Base-by-base conservation (phyloP, 371 early-diverging fungal genomes). In the Rhizopus delemar region DNA sequence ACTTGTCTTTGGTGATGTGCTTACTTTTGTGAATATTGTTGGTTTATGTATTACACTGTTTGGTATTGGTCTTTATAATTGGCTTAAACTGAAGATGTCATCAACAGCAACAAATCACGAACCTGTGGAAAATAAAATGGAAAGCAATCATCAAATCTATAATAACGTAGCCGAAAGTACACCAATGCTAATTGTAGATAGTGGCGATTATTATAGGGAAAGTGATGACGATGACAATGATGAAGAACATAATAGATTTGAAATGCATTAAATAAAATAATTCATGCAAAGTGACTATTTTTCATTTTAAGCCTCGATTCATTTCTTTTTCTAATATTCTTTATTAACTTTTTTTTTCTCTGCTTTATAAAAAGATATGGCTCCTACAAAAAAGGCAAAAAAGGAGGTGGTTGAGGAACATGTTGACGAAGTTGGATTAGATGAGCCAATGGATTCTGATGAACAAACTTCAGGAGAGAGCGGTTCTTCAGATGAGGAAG, bases 1-100 rank as follows among this genome's bases (percentile, higher is more conserved):
- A 3, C n/a, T 87, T 41, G 75, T 87, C 8, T 91, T 91, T 75
- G 86, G 87, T n/a, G 94, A 92, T 63, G 60, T 70, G 8, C 74
- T 91, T 60, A 89, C 90, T 1, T 41, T 79, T 0, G 63, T 85
- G 53, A 92, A 89, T 48, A 73, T 81, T 3, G 59, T 84, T n/a
- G 93, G 93, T 16, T 66, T 92, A 57, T 70, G 87, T 53, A 76
- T 90, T 16, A 86, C 90, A 6, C 51, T 93, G 22, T 74, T 81
- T 38, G 93, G 92, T 31, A 91, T 93, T 55, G 89, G 71, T 4
- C 51, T 84, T 36, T 89, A 86, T 60, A 86, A 89, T 53, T 80
- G 77, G 77, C 57, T 80, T 33, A 79, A 81, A 58, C 62, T 79
- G 34, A 70, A 66, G 1, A 34, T 57, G n/a, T 46, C 53, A 4